Evolutionary conservation across 257 asterid genomes (phyloP).

Genomic region (Cruciata laevipes): DNA sequence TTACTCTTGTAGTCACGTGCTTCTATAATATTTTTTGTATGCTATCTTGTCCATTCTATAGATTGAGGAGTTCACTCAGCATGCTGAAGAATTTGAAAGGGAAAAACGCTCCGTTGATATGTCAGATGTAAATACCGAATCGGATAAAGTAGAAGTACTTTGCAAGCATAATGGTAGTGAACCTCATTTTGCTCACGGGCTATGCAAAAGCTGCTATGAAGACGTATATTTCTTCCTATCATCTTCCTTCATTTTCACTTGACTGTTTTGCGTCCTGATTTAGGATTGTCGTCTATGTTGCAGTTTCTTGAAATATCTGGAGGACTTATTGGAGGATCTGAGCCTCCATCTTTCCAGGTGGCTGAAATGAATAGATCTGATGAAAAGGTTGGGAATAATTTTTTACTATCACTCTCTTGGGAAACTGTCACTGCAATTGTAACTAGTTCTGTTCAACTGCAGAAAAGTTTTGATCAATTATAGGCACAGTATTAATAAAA

Average conservation of each 20-base stretch:
- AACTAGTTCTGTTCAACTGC: not conserved
- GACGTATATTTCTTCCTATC: slow-evolving; percentile 33
- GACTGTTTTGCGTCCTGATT: not conserved
- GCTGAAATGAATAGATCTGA: slow-evolving; percentile 67
- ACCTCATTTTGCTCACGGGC: slow-evolving; percentile 75
- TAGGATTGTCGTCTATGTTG: slow-evolving; percentile 13
- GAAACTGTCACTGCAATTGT: not conserved
- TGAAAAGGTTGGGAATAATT: slow-evolving; percentile 18
- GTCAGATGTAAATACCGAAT: slow-evolving; percentile 21
- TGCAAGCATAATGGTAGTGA: slow-evolving; percentile 60
- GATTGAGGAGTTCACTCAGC: slow-evolving; percentile 72
- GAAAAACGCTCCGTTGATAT: slow-evolving; percentile 28
- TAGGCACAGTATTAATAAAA: not conserved
- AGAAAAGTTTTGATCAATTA: not conserved
- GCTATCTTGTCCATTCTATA: slow-evolving; percentile 10
- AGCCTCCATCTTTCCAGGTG: slow-evolving; percentile 92
- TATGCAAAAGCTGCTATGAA: slow-evolving; percentile 56
- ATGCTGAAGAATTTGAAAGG: slow-evolving; percentile 48
- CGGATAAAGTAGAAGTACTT: slow-evolving; percentile 37
- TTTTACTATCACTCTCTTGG: not conserved
- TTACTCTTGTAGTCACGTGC: not conserved
- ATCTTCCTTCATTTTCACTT: slow-evolving; percentile 1
- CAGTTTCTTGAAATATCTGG: slow-evolving; percentile 78
- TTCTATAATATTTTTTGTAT: not conserved
- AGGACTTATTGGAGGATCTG: slow-evolving; percentile 71